Percentiles rank a stretch among this genome's conserved stretches.
Conservation (phyloP, 106 monocot species). For the Vanilla planifolia region DNA sequence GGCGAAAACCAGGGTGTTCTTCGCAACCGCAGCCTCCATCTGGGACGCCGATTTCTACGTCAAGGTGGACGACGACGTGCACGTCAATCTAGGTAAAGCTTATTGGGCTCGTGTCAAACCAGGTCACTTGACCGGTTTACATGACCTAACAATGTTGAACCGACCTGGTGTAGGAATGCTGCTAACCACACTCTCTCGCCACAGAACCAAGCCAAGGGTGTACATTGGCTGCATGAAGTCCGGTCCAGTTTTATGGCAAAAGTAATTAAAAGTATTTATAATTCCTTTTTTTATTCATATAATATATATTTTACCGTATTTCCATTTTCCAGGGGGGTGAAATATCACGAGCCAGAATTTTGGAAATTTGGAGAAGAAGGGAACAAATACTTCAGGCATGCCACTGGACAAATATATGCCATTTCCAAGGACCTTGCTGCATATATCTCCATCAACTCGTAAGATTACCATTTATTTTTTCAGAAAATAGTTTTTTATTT, state of each 20-base stretch:
- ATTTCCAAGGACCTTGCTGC: conserved; percentile 85
- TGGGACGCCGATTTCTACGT: conserved; percentile 94
- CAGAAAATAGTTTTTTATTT: too few species aligned
- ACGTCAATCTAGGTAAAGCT: conserved; percentile 64
- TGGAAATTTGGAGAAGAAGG: conserved; percentile 96
- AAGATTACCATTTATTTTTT: conserved; percentile 1
- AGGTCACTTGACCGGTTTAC: background rate
- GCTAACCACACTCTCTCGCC: conserved; percentile 4
- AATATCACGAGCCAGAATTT: conserved; percentile 91
- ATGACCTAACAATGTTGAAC: background rate
- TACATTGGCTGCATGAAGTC: conserved; percentile 28
- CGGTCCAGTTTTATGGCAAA: conserved; percentile 16
- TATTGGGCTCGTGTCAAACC: background rate
- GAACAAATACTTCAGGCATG: conserved; percentile 88
- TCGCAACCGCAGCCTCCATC: conserved; percentile 57
- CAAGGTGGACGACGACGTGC: conserved; percentile 93
- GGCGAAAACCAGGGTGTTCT: conserved; percentile 69
- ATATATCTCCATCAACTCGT: conserved; percentile 88
- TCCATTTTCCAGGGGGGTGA: conserved; percentile 61
- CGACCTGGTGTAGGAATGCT: conserved; percentile 12
- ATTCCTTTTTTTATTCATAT: too few species aligned
- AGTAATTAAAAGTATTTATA: conserved; percentile 9
- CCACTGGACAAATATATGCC: conserved; percentile 95
- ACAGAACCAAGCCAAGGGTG: conserved; percentile 12
- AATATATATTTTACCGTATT: too few species aligned